Base-by-base conservation (phyloP, 192 early-diverging fungal species). In the Backusella tuberculispora region DNA sequence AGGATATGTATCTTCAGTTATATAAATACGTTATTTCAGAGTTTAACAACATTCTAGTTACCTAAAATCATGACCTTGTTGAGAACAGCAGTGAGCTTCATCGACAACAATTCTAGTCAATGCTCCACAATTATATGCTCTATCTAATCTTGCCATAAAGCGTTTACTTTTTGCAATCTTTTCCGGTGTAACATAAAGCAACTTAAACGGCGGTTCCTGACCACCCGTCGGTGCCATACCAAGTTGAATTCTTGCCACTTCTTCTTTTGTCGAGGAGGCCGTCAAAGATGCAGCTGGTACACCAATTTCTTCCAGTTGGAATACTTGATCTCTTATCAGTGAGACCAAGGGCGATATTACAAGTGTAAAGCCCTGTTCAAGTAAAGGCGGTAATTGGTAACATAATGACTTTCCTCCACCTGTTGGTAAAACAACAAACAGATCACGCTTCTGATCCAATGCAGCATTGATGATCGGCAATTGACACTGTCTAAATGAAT, bases 61-160 rank as follows among this genome's bases (percentile, higher is more conserved):
- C 80, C 98, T 88, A 81, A 99, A 99, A 84, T 99, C 97, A 76
- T 98, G 98, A 13, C 98, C 98, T 94, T 94, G 96, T 71, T 97
- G 95, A 71, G 92, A 94, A 26, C 96, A 84, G 73, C 98, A 99
- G 77, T 99, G 98, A 7, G 96, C 96, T 85, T 99, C 98, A 75
- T 99, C 98, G 42, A 99, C 89, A 1, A 97, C 96, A 82, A 99
- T 94, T 64, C 95, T 84, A 1, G 95, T 91, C 21, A 97, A 79
- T 66, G 37, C 83, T 74, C 43, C 89, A 81, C 6, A 43, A 19
- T 66, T 94, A 78, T 56, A 98, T 69, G 38, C 72, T 67, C 65
- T 86, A 76, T 48, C 94, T 64, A 13, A 86, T 78, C 45, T 84
- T 76, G 66, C 84, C 72, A 81, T 85, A 53, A 93, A 89, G 71